A percentile compares a stretch with the other conserved stretches of the same genome.
phyloP scores from a whole-genome alignment of 164 flowering plant species.

The Chloranthus sessilifolius region DNA sequence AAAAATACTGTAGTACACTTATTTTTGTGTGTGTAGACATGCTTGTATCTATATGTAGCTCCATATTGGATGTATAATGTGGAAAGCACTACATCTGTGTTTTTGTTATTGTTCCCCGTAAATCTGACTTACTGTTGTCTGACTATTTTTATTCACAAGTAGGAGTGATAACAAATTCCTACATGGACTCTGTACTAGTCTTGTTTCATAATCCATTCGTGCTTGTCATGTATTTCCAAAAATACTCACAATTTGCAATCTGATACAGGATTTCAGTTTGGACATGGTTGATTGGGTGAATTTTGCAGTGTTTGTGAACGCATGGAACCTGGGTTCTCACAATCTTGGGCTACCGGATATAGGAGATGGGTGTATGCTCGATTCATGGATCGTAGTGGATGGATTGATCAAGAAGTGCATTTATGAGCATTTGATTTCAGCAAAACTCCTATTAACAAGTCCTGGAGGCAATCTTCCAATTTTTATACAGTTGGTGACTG shows the following conservation, averaged over 20 bases:
- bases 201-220: no score
- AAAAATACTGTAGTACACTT: no score
- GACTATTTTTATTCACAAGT: no score
- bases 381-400: conserved; percentile 46
- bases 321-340: conserved; percentile 54
- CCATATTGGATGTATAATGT: no score
- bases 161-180: no score
- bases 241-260: not conserved
- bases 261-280: conserved; percentile 41
- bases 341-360: conserved; percentile 23
- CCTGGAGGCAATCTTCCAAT: conserved; percentile 34
- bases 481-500: conserved; percentile 65
- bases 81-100: no score
- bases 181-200: no score
- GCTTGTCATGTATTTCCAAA: no score
- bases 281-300: conserved; percentile 67
- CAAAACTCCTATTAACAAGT: conserved; percentile 27
- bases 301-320: conserved; percentile 75
- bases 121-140: no score
- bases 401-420: conserved; percentile 44
- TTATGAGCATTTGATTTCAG: conserved; percentile 28
- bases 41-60: no score
- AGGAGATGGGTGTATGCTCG: conserved; percentile 15
- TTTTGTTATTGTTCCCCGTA: no score
- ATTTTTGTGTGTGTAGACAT: no score